phyloP scores from a whole-genome alignment of 805 yeast species.

The Ogataea zsoltii region DNA sequence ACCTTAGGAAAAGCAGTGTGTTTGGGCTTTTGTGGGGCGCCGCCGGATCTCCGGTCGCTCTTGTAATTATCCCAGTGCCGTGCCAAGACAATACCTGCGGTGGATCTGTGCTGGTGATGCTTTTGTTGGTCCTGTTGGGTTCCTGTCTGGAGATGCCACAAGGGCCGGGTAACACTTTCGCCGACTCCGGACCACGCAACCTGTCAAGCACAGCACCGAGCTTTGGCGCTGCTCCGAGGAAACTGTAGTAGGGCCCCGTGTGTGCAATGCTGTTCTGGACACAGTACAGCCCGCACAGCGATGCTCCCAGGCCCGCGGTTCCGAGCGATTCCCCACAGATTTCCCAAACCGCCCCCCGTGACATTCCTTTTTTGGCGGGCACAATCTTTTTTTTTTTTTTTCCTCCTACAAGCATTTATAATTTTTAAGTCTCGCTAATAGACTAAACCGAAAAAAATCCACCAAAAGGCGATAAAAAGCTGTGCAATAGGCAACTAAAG shows the following conservation, averaged over 20 bases:
- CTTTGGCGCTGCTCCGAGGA: too few species aligned
- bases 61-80: background rate
- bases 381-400: background rate
- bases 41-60: background rate
- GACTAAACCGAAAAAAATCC: background rate
- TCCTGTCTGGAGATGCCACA: background rate
- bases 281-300: too few species aligned
- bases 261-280: too few species aligned
- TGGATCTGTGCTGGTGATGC: too few species aligned
- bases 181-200: constrained; percentile 8
- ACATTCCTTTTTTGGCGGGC: too few species aligned
- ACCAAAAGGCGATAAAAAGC: background rate
- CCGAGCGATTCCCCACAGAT: background rate
- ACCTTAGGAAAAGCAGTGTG: too few species aligned
- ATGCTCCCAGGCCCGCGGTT: too few species aligned
- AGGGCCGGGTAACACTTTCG: constrained; percentile 5
- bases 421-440: constrained; percentile 3
- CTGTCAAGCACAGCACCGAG: background rate
- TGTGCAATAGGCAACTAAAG: background rate
- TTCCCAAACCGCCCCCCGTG: too few species aligned
- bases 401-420: background rate
- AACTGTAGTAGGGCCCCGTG: too few species aligned
- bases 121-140: too few species aligned
- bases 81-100: too few species aligned
- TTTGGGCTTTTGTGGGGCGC: too few species aligned